A percentile compares a stretch with the other conserved stretches of the same genome.
Conservation (phyloP, 495 filamentous ascomycete genomes). For the Penicillium alfredii region DNA sequence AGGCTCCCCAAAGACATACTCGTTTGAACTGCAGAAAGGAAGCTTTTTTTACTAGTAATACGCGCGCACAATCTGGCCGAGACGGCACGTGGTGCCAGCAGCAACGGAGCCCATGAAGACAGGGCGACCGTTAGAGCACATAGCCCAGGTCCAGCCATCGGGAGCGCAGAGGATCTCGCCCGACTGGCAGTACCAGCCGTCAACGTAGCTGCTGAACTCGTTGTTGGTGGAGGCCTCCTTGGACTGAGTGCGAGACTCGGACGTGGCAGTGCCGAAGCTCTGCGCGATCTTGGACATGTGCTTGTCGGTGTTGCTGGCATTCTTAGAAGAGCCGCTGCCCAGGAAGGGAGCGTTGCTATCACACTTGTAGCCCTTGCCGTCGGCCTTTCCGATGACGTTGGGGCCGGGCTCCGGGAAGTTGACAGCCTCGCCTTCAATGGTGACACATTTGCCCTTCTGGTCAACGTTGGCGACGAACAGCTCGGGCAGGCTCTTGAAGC, state of each 20-base stretch:
- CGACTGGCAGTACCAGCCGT: conserved; percentile 15
- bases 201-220: conserved; percentile 13
- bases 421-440: conserved; percentile 24
- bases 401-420: conserved; percentile 25
- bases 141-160: conserved; percentile 32
- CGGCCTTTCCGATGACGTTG: conserved; percentile 16
- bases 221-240: conserved; percentile 16
- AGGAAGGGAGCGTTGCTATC: conserved; percentile 20
- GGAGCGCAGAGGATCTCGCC: conserved; percentile 35
- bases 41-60: conserved; percentile 1
- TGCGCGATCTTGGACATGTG: conserved; percentile 15
- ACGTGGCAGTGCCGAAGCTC: conserved; percentile 7
- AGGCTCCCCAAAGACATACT: no score
- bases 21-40: neutral
- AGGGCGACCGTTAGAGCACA: conserved; percentile 29
- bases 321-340: neutral
- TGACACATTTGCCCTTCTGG: conserved; percentile 26
- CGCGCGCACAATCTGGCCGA: conserved; percentile 25
- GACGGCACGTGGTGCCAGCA: conserved; percentile 31
- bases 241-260: conserved; percentile 8
- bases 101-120: conserved; percentile 40
- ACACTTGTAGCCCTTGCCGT: conserved; percentile 26
- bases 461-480: conserved; percentile 57
- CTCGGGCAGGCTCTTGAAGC: conserved; percentile 34
- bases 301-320: conserved; percentile 1